These are phyloP conservation scores for Nicotiana benthamiana DNA, from an alignment of 257 asterid genomes.

Conservation along the genomic window DNA sequence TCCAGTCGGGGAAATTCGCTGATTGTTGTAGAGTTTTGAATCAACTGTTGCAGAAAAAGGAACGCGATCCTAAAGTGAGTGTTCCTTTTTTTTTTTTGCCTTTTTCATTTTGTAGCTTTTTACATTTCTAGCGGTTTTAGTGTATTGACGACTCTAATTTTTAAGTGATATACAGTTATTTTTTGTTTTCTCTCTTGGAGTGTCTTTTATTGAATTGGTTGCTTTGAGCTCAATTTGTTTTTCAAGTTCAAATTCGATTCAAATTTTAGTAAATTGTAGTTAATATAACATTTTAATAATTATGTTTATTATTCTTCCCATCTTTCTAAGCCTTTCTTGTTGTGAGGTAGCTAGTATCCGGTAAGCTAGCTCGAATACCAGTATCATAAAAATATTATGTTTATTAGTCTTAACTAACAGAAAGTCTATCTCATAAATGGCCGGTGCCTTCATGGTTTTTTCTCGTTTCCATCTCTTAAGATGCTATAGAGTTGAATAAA, in stretches of 20 bases:
- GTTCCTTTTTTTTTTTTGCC: neutral
- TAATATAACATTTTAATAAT: neutral
- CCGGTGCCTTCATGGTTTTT: neutral
- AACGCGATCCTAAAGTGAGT: slow-evolving; percentile 74
- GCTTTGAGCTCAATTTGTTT: neutral
- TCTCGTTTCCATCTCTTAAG: neutral
- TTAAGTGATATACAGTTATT: neutral
- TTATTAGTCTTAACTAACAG: too few relatives aligned
- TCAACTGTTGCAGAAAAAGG: slow-evolving; percentile 54
- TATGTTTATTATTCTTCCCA: neutral
- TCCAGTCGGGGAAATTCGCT: slow-evolving; percentile 62
- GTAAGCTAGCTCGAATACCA: too few relatives aligned
- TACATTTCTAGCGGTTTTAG: neutral
- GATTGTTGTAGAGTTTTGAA: slow-evolving; percentile 60
- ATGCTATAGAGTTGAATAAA: neutral
- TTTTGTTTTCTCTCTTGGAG: neutral
- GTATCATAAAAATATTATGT: neutral
- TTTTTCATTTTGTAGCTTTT: neutral
- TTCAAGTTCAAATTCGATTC: neutral
- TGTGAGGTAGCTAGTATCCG: too few relatives aligned
- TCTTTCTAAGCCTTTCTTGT: too few relatives aligned
- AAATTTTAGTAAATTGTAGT: neutral
- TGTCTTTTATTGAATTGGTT: neutral
- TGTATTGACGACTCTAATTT: neutral
- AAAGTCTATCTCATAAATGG: neutral